phyloP scores from a whole-genome alignment of 2,329 filamentous ascomycete species.

The Colletotrichum liaoningense region DNA sequence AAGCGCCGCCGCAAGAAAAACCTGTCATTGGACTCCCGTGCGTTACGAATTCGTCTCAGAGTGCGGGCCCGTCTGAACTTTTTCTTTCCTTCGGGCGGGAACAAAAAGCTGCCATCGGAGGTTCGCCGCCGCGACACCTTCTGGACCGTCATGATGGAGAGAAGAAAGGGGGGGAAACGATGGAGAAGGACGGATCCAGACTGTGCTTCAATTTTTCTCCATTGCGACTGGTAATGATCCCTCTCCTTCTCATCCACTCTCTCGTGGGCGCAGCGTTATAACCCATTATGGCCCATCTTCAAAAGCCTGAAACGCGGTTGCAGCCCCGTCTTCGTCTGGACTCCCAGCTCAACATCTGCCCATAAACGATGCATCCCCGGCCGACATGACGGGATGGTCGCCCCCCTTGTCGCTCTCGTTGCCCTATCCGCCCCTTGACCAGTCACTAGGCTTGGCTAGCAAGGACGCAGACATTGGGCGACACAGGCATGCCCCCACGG shows the following conservation, averaged over 20 bases:
- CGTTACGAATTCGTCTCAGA: constrained; percentile 35
- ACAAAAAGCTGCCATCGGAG: constrained; percentile 22
- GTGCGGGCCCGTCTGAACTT: constrained; percentile 18
- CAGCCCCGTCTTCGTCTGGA: constrained; percentile 34
- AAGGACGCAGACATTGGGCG: background rate
- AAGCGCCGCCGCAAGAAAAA: constrained; percentile 1
- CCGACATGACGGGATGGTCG: background rate
- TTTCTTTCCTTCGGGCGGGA: background rate
- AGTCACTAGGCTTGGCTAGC: background rate
- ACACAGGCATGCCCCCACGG: background rate
- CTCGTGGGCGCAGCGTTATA: background rate
- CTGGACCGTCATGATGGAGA: background rate
- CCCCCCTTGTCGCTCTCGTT: constrained; percentile 5
- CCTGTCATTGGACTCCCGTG: constrained; percentile 7
- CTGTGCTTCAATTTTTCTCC: background rate
- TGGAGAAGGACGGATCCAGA: background rate
- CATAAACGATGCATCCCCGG: background rate
- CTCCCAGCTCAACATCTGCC: constrained; percentile 20
- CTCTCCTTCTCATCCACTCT: background rate
- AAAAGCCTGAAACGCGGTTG: constrained; percentile 27
- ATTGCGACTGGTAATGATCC: background rate
- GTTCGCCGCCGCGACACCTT: constrained; percentile 18
- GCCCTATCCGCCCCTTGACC: background rate
- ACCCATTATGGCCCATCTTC: constrained; percentile 13
- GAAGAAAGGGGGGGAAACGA: background rate